phyloP scores from a whole-genome alignment of 495 filamentous ascomycete species.

The Annulohypoxylon bovei region DNA sequence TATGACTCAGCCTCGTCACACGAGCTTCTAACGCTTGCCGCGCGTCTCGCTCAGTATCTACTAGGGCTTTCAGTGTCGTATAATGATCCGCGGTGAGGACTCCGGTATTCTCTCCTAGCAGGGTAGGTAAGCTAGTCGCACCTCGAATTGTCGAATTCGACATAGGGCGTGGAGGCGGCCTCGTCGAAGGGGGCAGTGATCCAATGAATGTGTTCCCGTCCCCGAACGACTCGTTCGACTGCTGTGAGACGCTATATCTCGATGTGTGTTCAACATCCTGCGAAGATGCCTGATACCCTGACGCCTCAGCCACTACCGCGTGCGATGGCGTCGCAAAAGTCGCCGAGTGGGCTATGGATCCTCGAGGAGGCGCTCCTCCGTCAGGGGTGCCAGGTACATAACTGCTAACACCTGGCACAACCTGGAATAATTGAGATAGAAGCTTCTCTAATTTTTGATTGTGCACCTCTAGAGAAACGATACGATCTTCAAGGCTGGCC shows the following conservation, averaged over 20 bases:
- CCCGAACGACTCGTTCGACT: slow-evolving; percentile 55
- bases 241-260: slow-evolving; percentile 46
- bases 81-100: slow-evolving; percentile 49
- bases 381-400: slow-evolving; percentile 41
- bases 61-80: slow-evolving; percentile 52
- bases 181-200: slow-evolving; percentile 50
- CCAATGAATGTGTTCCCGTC: slow-evolving; percentile 52
- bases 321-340: slow-evolving; percentile 46
- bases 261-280: slow-evolving; percentile 40
- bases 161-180: slow-evolving; percentile 45
- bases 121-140: slow-evolving; percentile 52
- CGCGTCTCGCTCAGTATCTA: slow-evolving; percentile 60
- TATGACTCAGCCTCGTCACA: slow-evolving; percentile 58
- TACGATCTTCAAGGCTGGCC: slow-evolving; percentile 60
- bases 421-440: slow-evolving; percentile 54
- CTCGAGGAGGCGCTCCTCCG: slow-evolving; percentile 24
- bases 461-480: slow-evolving; percentile 55
- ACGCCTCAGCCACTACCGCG: slow-evolving; percentile 16
- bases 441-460: slow-evolving; percentile 60
- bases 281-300: slow-evolving; percentile 40
- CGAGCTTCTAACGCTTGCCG: slow-evolving; percentile 61
- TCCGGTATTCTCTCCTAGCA: slow-evolving; percentile 47
- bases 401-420: slow-evolving; percentile 50
- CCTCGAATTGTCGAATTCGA: slow-evolving; percentile 56
- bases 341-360: slow-evolving; percentile 37